A percentile compares a stretch with the other conserved stretches of the same genome.
Evolutionary conservation across 2,329 filamentous ascomycete species (phyloP).

Genomic region (Didymellaceae sp.): DNA sequence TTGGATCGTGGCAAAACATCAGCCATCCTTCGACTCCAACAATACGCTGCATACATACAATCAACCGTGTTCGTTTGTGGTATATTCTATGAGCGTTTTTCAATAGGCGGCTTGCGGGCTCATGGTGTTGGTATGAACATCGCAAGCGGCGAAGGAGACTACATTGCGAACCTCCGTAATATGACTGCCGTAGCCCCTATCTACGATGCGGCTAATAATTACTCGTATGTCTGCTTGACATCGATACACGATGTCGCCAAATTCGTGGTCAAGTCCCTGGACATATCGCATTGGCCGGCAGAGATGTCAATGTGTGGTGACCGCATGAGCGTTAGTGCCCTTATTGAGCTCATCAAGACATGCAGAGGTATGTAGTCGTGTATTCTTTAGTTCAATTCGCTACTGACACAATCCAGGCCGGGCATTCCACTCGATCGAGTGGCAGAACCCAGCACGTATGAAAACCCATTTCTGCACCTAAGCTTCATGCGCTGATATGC

Average conservation of each 20-base stretch:
- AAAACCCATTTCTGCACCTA: neutral
- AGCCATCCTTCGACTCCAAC: conserved; percentile 64
- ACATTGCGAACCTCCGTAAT: conserved; percentile 67
- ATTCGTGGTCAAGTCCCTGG: conserved; percentile 74
- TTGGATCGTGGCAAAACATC: conserved; percentile 66
- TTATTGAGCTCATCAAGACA: conserved; percentile 60
- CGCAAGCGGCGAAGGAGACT: conserved; percentile 65
- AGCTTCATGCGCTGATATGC: neutral
- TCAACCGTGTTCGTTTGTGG: conserved; percentile 77
- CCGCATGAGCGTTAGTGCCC: conserved; percentile 64
- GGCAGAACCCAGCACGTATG: conserved; percentile 54
- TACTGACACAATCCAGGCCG: conserved; percentile 34
- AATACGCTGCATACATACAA: conserved; percentile 65
- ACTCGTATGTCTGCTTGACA: conserved; percentile 65
- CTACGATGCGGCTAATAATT: conserved; percentile 57
- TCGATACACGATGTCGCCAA: conserved; percentile 72
- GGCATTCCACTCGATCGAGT: conserved; percentile 44
- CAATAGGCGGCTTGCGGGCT: conserved; percentile 67
- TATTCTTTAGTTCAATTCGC: neutral
- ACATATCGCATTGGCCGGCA: conserved; percentile 68
- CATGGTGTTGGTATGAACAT: conserved; percentile 66
- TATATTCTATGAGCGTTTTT: conserved; percentile 77
- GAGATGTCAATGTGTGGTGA: conserved; percentile 76
- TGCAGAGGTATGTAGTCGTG: conserved; percentile 34
- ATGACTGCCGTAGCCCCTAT: conserved; percentile 67